Percentiles rank a stretch among this genome's conserved stretches.
Evolutionary conservation across 805 yeast genomes (phyloP).

Genomic region (Sugiyamaella chiloensis): DNA sequence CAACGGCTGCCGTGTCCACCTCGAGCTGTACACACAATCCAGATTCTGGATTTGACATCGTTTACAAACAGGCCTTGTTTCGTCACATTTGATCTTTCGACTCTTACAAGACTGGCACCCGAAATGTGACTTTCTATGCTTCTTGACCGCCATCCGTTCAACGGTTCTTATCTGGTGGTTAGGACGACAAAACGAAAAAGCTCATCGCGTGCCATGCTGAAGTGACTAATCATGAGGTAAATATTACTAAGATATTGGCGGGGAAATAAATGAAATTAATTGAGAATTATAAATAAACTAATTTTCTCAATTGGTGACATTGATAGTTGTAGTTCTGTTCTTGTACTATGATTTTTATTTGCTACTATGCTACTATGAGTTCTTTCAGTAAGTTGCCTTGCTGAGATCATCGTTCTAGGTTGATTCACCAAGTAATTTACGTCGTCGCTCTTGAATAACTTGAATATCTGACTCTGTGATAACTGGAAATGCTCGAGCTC

Average conservation of each 20-base stretch:
- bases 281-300: no score
- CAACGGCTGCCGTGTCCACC: slow-evolving; percentile 6
- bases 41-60: slow-evolving; percentile 39
- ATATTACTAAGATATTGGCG: no score
- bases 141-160: slow-evolving; percentile 1
- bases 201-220: no score
- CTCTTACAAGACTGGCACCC: slow-evolving; percentile 72
- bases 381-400: no score
- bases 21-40: slow-evolving; percentile 4
- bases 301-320: no score
- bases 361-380: no score
- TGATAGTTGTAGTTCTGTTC: no score
- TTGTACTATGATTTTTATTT: no score
- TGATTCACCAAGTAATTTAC: not conserved
- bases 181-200: no score
- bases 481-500: slow-evolving; percentile 5
- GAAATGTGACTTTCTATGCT: slow-evolving; percentile 52
- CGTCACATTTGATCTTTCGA: slow-evolving; percentile 64
- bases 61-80: slow-evolving; percentile 53
- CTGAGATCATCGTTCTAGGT: not conserved
- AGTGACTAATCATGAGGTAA: not conserved
- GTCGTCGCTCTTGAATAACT: slow-evolving; percentile 1
- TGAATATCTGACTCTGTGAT: slow-evolving; percentile 6
- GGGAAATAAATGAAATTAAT: no score
- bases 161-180: no score